Conservation (phyloP, 2,329 filamentous ascomycete species). For the Grosmannia serpens region DNA sequence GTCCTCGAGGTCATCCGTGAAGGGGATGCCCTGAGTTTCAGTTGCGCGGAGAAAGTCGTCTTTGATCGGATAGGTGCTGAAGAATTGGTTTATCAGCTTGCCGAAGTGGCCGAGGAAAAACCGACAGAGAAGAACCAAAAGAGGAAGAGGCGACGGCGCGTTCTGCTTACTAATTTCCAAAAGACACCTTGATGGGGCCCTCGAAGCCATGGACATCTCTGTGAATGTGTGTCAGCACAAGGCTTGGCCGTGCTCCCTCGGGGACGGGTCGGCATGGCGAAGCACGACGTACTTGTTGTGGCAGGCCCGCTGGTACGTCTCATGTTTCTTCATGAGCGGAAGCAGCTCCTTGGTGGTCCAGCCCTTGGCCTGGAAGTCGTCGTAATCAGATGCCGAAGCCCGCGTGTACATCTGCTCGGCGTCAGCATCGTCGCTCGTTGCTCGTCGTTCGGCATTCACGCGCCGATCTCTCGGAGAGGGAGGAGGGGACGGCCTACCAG, state of each 20-base stretch:
- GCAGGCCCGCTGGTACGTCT: constrained; percentile 60
- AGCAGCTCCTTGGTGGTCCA: constrained; percentile 67
- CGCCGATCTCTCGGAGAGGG: not conserved
- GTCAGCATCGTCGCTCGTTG: not conserved
- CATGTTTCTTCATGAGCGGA: constrained; percentile 69
- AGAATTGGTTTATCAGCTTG: constrained; percentile 13
- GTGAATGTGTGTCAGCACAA: not conserved
- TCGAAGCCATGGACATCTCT: constrained; percentile 64
- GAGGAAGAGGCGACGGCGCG: not conserved
- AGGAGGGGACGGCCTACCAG: constrained; percentile 29
- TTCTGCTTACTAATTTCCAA: constrained; percentile 51
- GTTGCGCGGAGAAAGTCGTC: constrained; percentile 66
- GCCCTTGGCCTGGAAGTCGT: constrained; percentile 70
- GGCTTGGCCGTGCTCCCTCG: not conserved
- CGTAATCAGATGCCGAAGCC: constrained; percentile 61
- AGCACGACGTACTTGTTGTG: constrained; percentile 36
- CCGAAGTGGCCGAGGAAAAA: not conserved
- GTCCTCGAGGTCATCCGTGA: constrained; percentile 68
- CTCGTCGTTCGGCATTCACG: too few relatives aligned
- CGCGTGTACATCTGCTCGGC: constrained; percentile 50
- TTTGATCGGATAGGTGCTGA: constrained; percentile 61
- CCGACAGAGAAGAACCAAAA: not conserved
- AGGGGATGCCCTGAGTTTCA: constrained; percentile 63
- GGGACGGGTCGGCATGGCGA: not conserved
- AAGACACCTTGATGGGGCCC: constrained; percentile 72